Evolutionary conservation across 176 grass and related monocot genomes (phyloP).

Genomic region (Urochloa ruziziensis): DNA sequence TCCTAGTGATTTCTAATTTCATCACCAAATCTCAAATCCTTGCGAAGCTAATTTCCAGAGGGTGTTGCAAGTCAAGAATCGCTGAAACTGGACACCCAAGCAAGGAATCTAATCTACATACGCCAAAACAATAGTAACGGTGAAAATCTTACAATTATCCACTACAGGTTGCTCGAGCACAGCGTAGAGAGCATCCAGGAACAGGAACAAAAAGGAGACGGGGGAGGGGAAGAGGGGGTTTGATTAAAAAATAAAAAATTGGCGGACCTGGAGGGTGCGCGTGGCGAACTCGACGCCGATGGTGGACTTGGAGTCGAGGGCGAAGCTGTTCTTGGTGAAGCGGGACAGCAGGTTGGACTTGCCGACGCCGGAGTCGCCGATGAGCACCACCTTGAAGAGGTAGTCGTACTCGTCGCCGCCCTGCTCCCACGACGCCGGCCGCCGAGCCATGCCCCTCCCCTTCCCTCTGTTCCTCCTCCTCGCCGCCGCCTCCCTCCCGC

Average conservation of each 20-base stretch:
- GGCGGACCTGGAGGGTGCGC: slow-evolving; percentile 47
- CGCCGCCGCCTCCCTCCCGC: neutral
- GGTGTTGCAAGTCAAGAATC: neutral
- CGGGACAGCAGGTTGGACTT: slow-evolving; percentile 95
- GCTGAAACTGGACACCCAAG: neutral
- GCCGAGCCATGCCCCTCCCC: neutral
- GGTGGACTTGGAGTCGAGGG: slow-evolving; percentile 55
- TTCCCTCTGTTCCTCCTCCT: neutral
- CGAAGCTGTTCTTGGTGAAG: slow-evolving; percentile 56
- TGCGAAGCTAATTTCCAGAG: neutral
- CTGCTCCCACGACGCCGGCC: slow-evolving; percentile 34
- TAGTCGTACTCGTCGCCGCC: slow-evolving; percentile 88
- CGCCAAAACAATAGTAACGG: too few species aligned
- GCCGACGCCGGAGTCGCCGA: slow-evolving; percentile 90
- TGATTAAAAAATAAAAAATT: too few species aligned
- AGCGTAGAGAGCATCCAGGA: too few species aligned
- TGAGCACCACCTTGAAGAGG: slow-evolving; percentile 90
- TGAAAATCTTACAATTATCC: neutral
- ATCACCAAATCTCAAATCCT: neutral
- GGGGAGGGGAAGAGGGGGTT: neutral
- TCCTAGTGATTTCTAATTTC: neutral
- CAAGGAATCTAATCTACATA: neutral
- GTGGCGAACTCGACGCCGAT: slow-evolving; percentile 67
- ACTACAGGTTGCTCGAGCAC: neutral
- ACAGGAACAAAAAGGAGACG: neutral